phyloP scores from a whole-genome alignment of 2,329 filamentous ascomycete species.

The Fusarium floridanum region DNA sequence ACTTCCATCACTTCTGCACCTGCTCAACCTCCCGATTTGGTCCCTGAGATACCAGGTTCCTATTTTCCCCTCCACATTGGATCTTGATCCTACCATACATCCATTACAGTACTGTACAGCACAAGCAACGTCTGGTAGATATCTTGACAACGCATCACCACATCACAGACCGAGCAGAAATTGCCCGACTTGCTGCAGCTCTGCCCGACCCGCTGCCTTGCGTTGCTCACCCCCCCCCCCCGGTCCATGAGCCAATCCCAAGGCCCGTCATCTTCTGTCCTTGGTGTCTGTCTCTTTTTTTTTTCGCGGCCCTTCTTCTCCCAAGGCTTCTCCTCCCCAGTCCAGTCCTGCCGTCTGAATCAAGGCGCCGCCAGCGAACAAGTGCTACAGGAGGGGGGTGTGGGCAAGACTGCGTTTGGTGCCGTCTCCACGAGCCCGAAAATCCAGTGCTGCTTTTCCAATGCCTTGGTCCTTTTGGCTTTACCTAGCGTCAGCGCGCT shows the following conservation, averaged over 20 bases:
- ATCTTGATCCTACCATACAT: constrained; percentile 42
- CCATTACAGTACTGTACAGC: constrained; percentile 41
- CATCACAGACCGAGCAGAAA: constrained; percentile 43
- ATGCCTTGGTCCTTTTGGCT: constrained; percentile 40
- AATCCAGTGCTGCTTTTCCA: constrained; percentile 54
- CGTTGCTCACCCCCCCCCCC: constrained; percentile 39
- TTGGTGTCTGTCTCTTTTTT: constrained; percentile 34
- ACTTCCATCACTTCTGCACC: constrained; percentile 5
- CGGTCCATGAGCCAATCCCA: constrained; percentile 37
- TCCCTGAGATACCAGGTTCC: constrained; percentile 35
- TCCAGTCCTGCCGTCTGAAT: constrained; percentile 25
- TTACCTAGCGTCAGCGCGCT: constrained; percentile 49
- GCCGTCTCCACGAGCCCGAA: constrained; percentile 23
- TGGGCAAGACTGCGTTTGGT: constrained; percentile 35
- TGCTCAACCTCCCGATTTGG: constrained; percentile 32
- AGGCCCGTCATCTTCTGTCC: constrained; percentile 16
- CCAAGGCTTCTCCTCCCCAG: background rate
- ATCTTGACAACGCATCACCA: constrained; percentile 67
- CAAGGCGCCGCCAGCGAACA: constrained; percentile 35
- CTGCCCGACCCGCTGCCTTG: constrained; percentile 49
- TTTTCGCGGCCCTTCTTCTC: constrained; percentile 27
- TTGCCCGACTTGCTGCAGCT: constrained; percentile 48
- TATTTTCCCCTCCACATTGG: constrained; percentile 26
- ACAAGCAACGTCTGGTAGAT: constrained; percentile 50
- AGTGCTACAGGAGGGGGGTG: constrained; percentile 43